Percentiles rank a stretch among this genome's conserved stretches.
These are phyloP conservation scores for Beauveria australis DNA, from an alignment of 2,329 filamentous ascomycete genomes.

Conservation along the genomic window DNA sequence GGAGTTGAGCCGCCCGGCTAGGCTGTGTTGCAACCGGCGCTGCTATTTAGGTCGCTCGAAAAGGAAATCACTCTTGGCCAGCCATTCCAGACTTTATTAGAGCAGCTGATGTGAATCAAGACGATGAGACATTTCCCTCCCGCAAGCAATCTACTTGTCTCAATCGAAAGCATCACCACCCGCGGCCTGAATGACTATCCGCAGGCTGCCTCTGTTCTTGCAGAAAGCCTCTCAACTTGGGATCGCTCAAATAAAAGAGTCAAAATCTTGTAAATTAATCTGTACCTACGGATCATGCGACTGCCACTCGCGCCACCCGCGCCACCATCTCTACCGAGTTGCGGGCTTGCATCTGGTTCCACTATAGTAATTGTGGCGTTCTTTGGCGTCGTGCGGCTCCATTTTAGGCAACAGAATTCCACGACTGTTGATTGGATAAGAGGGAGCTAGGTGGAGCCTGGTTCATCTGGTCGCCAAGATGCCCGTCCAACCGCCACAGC, in stretches of 20 bases:
- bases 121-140: neutral
- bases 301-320: neutral
- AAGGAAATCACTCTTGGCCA: neutral
- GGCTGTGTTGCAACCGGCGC: neutral
- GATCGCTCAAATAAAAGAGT: too few species aligned
- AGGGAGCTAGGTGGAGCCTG: neutral
- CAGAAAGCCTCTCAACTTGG: too few species aligned
- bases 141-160: neutral
- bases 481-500: neutral
- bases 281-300: too few species aligned
- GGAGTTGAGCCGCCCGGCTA: neutral
- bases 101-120: neutral
- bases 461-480: neutral
- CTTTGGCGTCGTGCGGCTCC: neutral
- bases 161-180: neutral
- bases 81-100: neutral
- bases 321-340: neutral
- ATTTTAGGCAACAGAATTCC: constrained; percentile 8
- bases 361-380: neutral
- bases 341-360: neutral
- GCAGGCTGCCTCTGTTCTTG: too few species aligned
- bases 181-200: too few species aligned
- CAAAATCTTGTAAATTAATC: too few species aligned
- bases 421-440: neutral
- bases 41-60: neutral